phyloP scores from a whole-genome alignment of 192 early-diverging fungal genomes.

The Dissophora globulifera region DNA sequence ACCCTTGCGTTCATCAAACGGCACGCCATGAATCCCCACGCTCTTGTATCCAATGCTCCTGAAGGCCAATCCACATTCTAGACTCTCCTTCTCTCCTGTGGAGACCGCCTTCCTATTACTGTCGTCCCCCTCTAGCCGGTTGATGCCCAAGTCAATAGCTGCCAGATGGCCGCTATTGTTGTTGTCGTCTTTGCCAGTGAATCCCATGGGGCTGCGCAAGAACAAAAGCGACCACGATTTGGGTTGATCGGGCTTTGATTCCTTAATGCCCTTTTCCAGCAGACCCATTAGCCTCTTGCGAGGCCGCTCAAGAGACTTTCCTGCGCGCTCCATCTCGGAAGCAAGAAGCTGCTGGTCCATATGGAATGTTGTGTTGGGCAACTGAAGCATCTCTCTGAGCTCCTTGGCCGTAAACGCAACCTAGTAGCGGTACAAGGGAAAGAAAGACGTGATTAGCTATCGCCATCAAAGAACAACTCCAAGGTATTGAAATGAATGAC shows the following conservation, averaged over 20 bases:
- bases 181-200: slow-evolving; percentile 39
- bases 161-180: slow-evolving; percentile 17
- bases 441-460: too few relatives aligned
- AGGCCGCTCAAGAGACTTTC: slow-evolving; percentile 63
- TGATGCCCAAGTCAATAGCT: slow-evolving; percentile 69
- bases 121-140: slow-evolving; percentile 72
- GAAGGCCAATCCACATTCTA: slow-evolving; percentile 77
- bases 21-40: slow-evolving; percentile 71
- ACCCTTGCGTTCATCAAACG: slow-evolving; percentile 76
- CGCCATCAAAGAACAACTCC: too few relatives aligned
- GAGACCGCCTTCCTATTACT: slow-evolving; percentile 63
- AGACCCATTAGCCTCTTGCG: slow-evolving; percentile 88
- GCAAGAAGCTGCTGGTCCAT: slow-evolving; percentile 71
- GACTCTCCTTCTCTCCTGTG: slow-evolving; percentile 67
- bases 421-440: too few relatives aligned
- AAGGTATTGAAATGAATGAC: too few relatives aligned
- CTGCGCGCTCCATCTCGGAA: slow-evolving; percentile 58
- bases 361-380: slow-evolving; percentile 71
- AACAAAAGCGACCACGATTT: slow-evolving; percentile 82
- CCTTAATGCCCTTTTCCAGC: slow-evolving; percentile 68
- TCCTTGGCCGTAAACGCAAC: slow-evolving; percentile 95
- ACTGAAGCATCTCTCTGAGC: slow-evolving; percentile 88
- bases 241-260: slow-evolving; percentile 51
- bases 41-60: slow-evolving; percentile 92
- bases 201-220: slow-evolving; percentile 73